phyloP scores from a whole-genome alignment of 2,329 filamentous ascomycete genomes.

The Sporothrix luriei region DNA sequence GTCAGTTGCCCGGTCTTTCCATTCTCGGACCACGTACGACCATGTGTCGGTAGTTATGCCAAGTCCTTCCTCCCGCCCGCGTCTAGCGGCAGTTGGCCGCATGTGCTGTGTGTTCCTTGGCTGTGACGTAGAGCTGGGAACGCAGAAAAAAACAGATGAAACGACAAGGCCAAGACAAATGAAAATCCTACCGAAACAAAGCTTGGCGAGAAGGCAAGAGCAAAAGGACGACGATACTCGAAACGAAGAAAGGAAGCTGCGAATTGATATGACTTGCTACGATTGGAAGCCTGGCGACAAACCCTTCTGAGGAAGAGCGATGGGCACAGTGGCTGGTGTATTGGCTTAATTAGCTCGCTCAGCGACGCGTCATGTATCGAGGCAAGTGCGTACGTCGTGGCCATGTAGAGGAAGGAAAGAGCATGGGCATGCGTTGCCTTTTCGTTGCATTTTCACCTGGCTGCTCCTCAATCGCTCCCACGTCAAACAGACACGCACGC shows the following conservation, averaged over 20 bases:
- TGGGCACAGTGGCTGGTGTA: too few relatives aligned
- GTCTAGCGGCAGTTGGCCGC: constrained; percentile 6
- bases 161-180: background rate
- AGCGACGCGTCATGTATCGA: constrained; percentile 9
- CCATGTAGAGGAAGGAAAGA: background rate
- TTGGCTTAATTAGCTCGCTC: constrained; percentile 3
- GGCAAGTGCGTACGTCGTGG: background rate
- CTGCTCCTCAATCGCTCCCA: background rate
- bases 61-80: background rate
- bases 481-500: background rate
- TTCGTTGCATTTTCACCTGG: background rate
- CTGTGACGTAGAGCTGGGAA: background rate
- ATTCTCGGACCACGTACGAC: background rate
- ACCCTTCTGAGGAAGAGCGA: background rate
- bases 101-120: background rate
- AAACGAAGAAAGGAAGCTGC: background rate
- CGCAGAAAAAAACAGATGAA: background rate
- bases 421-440: constrained; percentile 1
- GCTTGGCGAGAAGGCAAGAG: background rate
- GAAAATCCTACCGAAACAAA: too few relatives aligned
- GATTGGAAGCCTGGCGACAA: background rate
- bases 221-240: background rate
- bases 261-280: too few relatives aligned
- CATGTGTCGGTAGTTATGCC: too few relatives aligned
- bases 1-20: background rate